A percentile compares a stretch with the other conserved stretches of the same genome.
phyloP scores from a whole-genome alignment of 495 filamentous ascomycete species.

The Aspergillus leporis region DNA sequence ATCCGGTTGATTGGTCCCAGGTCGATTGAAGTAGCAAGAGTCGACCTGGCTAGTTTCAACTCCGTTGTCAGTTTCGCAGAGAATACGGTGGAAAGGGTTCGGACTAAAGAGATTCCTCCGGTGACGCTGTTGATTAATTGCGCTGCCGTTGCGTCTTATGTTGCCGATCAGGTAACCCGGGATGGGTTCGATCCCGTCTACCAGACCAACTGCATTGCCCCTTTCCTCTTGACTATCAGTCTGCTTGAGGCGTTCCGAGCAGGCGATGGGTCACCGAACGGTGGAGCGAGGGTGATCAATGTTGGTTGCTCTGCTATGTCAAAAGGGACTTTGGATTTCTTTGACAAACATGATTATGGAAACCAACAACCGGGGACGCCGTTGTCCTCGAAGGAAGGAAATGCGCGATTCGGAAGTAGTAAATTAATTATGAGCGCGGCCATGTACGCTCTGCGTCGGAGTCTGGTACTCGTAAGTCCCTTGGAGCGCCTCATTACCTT shows the following conservation, averaged over 20 bases:
- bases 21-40: constrained; percentile 37
- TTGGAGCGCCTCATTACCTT: neutral
- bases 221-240: constrained; percentile 42
- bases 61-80: constrained; percentile 36
- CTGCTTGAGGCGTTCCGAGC: constrained; percentile 44
- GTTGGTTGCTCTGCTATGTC: constrained; percentile 41
- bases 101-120: constrained; percentile 39
- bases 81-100: constrained; percentile 38
- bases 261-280: constrained; percentile 35
- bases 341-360: constrained; percentile 26
- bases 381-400: constrained; percentile 36
- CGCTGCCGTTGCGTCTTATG: constrained; percentile 40
- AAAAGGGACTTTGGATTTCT: constrained; percentile 38
- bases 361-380: constrained; percentile 24
- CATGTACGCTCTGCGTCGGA: constrained; percentile 45
- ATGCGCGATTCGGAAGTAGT: constrained; percentile 41
- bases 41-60: constrained; percentile 37
- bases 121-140: constrained; percentile 40
- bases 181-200: constrained; percentile 45
- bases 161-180: constrained; percentile 33
- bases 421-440: constrained; percentile 41
- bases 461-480: constrained; percentile 38
- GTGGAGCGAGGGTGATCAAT: constrained; percentile 41
- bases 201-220: constrained; percentile 43
- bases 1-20: constrained; percentile 41